Conservation (phyloP, 768 basidiomycete genomes). For the Fomitopsis serialis region DNA sequence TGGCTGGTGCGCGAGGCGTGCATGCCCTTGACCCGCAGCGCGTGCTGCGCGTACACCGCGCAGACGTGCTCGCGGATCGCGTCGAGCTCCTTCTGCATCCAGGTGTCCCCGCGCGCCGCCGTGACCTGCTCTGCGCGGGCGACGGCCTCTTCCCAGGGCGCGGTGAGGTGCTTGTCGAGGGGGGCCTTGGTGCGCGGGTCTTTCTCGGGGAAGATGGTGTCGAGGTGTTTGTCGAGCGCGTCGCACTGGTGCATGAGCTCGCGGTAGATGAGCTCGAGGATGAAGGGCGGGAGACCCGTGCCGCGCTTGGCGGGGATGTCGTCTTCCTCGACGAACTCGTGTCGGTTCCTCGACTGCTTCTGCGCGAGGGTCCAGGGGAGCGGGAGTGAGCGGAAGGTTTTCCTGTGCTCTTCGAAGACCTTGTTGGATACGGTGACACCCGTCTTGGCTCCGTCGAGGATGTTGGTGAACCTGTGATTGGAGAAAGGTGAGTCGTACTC, state of each 20-base stretch:
- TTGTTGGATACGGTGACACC: slow-evolving; percentile 39
- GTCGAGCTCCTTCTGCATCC: slow-evolving; percentile 34
- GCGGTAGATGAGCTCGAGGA: not conserved
- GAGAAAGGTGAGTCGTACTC: not conserved
- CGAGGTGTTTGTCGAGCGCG: not conserved
- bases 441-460: slow-evolving; percentile 59
- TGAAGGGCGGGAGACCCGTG: not conserved
- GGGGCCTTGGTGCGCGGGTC: not conserved
- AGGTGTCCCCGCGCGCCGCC: slow-evolving; percentile 3
- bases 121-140: slow-evolving; percentile 12
- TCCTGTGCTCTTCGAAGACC: slow-evolving; percentile 25
- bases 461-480: slow-evolving; percentile 38
- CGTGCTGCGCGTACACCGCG: not conserved
- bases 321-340: not conserved
- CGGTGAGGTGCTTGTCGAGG: slow-evolving; percentile 22
- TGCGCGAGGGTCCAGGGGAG: not conserved
- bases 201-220: not conserved
- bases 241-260: not conserved
- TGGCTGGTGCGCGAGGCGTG: no score
- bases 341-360: not conserved
- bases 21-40: not conserved
- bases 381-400: not conserved
- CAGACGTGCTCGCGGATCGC: not conserved
- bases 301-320: not conserved
- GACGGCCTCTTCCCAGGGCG: slow-evolving; percentile 34